phyloP scores from a whole-genome alignment of 1,139 yeast species.

The Suhomyces yuchorum region DNA sequence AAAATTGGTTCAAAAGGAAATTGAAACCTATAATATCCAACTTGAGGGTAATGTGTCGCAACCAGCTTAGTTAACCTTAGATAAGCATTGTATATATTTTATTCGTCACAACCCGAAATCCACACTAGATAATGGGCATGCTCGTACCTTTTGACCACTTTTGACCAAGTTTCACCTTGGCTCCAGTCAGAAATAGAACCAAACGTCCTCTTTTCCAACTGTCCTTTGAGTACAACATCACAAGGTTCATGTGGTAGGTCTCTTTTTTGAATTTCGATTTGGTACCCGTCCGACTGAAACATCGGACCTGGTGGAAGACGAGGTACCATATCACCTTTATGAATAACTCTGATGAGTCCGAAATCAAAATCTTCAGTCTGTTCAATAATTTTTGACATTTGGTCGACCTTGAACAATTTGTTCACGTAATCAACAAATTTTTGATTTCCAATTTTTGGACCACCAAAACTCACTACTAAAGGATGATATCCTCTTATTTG shows the following conservation, averaged over 20 bases:
- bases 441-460: constrained; percentile 62
- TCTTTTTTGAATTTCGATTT: constrained; percentile 46
- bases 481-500: constrained; percentile 53
- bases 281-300: constrained; percentile 52
- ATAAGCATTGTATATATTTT: constrained; percentile 3
- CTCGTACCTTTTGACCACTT: constrained; percentile 29
- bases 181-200: background rate
- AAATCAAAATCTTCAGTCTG: constrained; percentile 21
- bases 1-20: constrained; percentile 5
- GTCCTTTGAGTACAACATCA: constrained; percentile 28
- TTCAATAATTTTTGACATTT: constrained; percentile 21
- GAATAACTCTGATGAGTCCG: constrained; percentile 54
- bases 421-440: constrained; percentile 55
- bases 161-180: background rate
- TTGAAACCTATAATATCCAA: background rate
- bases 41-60: background rate
- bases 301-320: constrained; percentile 53
- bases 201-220: background rate
- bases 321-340: constrained; percentile 59
- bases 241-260: constrained; percentile 48
- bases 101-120: constrained; percentile 35
- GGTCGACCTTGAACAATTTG: constrained; percentile 41
- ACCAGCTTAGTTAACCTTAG: too few relatives aligned
- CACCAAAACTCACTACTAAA: constrained; percentile 57
- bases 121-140: constrained; percentile 38